A percentile compares a stretch with the other conserved stretches of the same genome.
Conservation (phyloP, 768 basidiomycete species). For the Tylopilus balloui region DNA sequence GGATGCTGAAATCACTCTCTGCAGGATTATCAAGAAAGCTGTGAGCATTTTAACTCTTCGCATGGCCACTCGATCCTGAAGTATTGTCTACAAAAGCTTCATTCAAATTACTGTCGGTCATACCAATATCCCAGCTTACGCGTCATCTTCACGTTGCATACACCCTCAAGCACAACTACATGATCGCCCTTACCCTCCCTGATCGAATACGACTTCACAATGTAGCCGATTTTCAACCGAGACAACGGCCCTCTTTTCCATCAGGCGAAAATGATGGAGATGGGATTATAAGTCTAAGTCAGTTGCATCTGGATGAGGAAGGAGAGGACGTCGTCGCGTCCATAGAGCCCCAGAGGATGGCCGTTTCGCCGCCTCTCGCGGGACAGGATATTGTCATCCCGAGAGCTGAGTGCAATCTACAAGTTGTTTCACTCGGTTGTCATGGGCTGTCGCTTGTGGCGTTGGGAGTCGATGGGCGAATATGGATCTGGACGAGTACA, state of each 20-base stretch:
- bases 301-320: constrained; percentile 28
- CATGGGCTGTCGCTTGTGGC: constrained; percentile 33
- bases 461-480: constrained; percentile 17
- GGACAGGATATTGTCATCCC: constrained; percentile 24
- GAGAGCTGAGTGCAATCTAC: constrained; percentile 24
- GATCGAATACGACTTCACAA: constrained; percentile 43
- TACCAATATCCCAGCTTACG: constrained; percentile 38
- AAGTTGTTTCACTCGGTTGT: constrained; percentile 41
- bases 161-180: constrained; percentile 46
- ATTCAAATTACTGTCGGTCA: constrained; percentile 56
- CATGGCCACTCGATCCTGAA: constrained; percentile 2
- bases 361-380: constrained; percentile 16
- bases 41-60: constrained; percentile 38
- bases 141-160: constrained; percentile 40
- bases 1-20: constrained; percentile 1
- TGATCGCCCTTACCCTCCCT: constrained; percentile 44
- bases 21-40: constrained; percentile 75
- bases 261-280: constrained; percentile 26
- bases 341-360: not conserved
- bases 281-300: constrained; percentile 17
- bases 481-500: constrained; percentile 27
- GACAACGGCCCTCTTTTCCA: constrained; percentile 41
- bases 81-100: constrained; percentile 42
- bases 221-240: constrained; percentile 41
- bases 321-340: constrained; percentile 11